Base-by-base conservation (phyloP, 768 basidiomycete genomes). In the Kwoniella heveanensis region DNA sequence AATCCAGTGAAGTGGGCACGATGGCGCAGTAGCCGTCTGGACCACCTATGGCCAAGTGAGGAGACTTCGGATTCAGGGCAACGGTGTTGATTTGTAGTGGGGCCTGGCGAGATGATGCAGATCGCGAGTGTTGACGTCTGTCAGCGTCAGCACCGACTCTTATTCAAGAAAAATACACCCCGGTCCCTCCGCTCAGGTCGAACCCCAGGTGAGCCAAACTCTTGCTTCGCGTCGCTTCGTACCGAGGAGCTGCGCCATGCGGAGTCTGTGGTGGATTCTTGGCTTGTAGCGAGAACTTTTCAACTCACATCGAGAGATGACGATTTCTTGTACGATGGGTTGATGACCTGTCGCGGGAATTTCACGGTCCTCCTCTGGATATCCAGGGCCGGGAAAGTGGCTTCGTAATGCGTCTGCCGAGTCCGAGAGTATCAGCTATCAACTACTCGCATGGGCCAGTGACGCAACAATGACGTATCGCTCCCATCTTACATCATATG, bases 321-420 rank as follows among this genome's bases (percentile, higher is more conserved):
- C 0, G 54, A 8, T 49, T 71, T 84, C 82, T 54, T 84, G 77
- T 47, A 83, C 75, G 64, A 84, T 80, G 44, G 85, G 29, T 79
- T 72, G 66, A 86, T 86, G 37, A 85, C 81, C 58, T 85, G 85
- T 22, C 78, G 72, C 0, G 89, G 86, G 4, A 85, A 74, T 9
- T 83, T 72, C 4, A 90, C 76, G 7, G 73, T 76, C 15, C 86
- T 86, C 0, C 81, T 73, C 2, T 82, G 72, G 36, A 90, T 83
- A 12, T 79, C 77, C 19, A 88, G 77, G 0, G 83, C 62, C 3
- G 83, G 65, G 22, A 73, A 51, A 2, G 70, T 60, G 8, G 76
- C 69, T 12, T 30, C 49, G 39, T 76, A 78, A 12, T 68, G 65
- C 7, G 67, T 75, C 74, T 79, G 30, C n/a, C n/a, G n/a, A n/a